phyloP scores from a whole-genome alignment of 139 green algal genomes.

The Chlamydomonas sp. region DNA sequence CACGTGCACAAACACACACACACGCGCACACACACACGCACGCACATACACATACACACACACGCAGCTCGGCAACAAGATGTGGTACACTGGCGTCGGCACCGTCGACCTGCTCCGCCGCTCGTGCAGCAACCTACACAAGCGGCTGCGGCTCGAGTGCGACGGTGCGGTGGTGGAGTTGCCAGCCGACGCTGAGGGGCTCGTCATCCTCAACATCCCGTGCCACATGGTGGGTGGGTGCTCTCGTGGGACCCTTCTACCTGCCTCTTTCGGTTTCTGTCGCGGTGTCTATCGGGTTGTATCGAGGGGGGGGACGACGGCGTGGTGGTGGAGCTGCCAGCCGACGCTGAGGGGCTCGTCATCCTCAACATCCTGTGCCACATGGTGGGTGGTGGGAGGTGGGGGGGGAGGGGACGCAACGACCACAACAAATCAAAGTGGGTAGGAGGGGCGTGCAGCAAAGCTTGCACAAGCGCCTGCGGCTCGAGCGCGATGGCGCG shows the following conservation, averaged over 20 bases:
- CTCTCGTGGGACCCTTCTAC: no score
- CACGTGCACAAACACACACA: no score
- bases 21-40: no score
- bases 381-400: conserved; percentile 59
- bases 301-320: no score
- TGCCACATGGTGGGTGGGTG: conserved; percentile 61
- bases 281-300: no score
- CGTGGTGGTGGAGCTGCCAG: conserved; percentile 39
- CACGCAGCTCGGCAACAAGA: conserved; percentile 55
- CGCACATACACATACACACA: no score
- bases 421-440: no score
- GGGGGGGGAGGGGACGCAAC: no score
- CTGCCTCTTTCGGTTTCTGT: no score
- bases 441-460: no score
- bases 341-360: conserved; percentile 60
- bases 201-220: conserved; percentile 69
- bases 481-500: conserved; percentile 59
- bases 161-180: conserved; percentile 55
- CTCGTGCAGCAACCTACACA: conserved; percentile 41
- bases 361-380: conserved; percentile 68
- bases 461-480: conserved; percentile 40
- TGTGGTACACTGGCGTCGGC: conserved; percentile 65
- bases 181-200: conserved; percentile 52
- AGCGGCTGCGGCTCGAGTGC: conserved; percentile 49
- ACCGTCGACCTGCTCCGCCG: conserved; percentile 62